These are phyloP conservation scores for Eudorina sp. DNA, from an alignment of 139 green algal genomes.

Conservation along the genomic window DNA sequence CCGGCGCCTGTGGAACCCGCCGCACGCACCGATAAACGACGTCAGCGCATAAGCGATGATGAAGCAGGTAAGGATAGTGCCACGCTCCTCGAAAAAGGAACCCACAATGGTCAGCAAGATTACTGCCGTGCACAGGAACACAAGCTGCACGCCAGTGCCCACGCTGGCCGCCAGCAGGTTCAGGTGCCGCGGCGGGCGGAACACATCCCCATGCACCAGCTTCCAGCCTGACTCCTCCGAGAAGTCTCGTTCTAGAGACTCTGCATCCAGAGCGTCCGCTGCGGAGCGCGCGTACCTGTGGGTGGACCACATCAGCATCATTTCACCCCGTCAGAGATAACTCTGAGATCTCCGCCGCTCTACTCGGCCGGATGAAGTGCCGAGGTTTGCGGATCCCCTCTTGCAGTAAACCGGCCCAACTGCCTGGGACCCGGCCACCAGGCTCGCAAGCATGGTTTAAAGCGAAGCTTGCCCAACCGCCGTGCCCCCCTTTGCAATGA, in stretches of 20 bases:
- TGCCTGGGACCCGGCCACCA: no score
- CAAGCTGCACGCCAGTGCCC: constrained; percentile 88
- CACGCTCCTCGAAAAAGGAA: constrained; percentile 77
- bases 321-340: no score
- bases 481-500: no score
- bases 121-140: constrained; percentile 84
- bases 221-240: constrained; percentile 98
- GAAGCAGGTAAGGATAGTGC: constrained; percentile 94
- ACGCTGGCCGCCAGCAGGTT: constrained; percentile 81
- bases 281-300: constrained; percentile 36
- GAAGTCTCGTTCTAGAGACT: constrained; percentile 89
- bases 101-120: constrained; percentile 95
- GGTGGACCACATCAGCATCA: no score
- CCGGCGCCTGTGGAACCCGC: constrained; percentile 17
- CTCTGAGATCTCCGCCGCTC: no score
- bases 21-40: constrained; percentile 79
- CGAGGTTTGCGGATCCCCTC: no score
- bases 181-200: constrained; percentile 85
- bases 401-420: no score
- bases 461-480: no score
- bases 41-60: constrained; percentile 96
- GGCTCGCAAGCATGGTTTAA: no score
- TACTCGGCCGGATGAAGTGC: no score
- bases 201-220: constrained; percentile 98
- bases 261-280: constrained; percentile 75